Evolutionary conservation across 2,329 filamentous ascomycete genomes (phyloP).

Genomic region (Apiospora phragmitis): DNA sequence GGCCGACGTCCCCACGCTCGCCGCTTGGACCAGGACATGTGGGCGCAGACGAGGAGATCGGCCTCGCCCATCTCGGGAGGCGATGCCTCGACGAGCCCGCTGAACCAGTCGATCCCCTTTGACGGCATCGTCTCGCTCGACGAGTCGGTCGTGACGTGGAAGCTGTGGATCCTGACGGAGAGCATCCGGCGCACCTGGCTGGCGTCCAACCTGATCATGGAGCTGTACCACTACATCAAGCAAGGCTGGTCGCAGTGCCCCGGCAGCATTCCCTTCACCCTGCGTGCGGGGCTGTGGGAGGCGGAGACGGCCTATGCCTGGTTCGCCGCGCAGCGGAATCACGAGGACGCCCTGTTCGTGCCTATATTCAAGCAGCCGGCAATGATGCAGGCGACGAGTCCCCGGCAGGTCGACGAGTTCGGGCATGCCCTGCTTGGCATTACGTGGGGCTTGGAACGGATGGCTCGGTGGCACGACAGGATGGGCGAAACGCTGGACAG

Average conservation of each 20-base stretch:
- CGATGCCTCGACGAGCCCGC: neutral
- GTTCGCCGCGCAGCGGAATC: neutral
- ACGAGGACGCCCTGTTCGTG: neutral
- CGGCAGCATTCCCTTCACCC: slow-evolving; percentile 27
- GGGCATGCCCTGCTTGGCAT: neutral
- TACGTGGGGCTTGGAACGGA: neutral
- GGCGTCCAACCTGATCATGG: slow-evolving; percentile 22
- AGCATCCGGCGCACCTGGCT: slow-evolving; percentile 31
- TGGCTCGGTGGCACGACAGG: neutral
- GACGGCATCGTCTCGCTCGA: neutral
- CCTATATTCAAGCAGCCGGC: neutral
- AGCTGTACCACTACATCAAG: slow-evolving; percentile 28
- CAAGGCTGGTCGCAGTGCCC: slow-evolving; percentile 29
- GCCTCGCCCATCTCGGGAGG: neutral
- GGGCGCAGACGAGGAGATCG: slow-evolving; percentile 1
- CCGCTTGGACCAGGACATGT: slow-evolving; percentile 25
- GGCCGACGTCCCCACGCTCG: slow-evolving; percentile 29
- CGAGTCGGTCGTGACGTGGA: slow-evolving; percentile 21
- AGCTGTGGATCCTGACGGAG: slow-evolving; percentile 31
- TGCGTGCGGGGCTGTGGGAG: slow-evolving; percentile 30
- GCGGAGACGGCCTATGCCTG: slow-evolving; percentile 26
- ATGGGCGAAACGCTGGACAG: too few relatives aligned
- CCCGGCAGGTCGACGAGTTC: neutral
- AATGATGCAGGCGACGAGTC: neutral
- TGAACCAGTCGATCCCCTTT: neutral